These are phyloP conservation scores for Schizochytrium sp. DNA, from an alignment of 108 stramenopile species.

Conservation along the genomic window DNA sequence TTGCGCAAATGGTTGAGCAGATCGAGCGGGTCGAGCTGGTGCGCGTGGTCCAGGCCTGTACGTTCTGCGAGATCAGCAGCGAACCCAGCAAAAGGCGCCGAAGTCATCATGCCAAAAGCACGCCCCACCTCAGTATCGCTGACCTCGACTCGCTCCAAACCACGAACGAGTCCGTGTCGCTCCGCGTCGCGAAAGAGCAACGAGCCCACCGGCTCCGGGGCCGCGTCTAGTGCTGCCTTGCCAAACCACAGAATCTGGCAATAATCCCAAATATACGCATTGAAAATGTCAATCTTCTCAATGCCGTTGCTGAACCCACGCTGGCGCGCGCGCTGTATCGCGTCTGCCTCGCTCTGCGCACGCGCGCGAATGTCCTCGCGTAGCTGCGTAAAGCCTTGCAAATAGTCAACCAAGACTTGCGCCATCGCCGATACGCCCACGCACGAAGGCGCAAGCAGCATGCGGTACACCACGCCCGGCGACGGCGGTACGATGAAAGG, in stretches of 20 bases:
- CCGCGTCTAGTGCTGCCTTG: not conserved
- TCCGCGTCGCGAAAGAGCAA: not conserved
- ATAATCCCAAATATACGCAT: not conserved
- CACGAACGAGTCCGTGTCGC: not conserved
- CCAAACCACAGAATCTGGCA: not conserved
- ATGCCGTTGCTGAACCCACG: not conserved
- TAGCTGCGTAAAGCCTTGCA: not conserved
- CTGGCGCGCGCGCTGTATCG: not conserved
- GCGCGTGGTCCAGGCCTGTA: not conserved
- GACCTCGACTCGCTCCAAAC: not conserved
- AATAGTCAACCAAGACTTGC: not conserved
- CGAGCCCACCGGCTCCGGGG: not conserved
- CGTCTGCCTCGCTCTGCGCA: not conserved
- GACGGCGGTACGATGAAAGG: conserved; percentile 15
- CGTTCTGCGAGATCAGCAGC: not conserved
- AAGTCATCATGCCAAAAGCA: not conserved
- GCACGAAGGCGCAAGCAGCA: not conserved
- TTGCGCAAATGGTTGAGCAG: not conserved
- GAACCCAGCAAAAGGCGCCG: not conserved
- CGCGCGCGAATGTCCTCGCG: not conserved
- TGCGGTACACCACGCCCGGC: not conserved
- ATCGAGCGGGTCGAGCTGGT: not conserved
- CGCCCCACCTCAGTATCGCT: not conserved
- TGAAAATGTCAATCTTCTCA: not conserved
- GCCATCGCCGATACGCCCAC: not conserved